Conservation (phyloP, 139 green algal genomes). For the Monoraphidium neglectum region DNA sequence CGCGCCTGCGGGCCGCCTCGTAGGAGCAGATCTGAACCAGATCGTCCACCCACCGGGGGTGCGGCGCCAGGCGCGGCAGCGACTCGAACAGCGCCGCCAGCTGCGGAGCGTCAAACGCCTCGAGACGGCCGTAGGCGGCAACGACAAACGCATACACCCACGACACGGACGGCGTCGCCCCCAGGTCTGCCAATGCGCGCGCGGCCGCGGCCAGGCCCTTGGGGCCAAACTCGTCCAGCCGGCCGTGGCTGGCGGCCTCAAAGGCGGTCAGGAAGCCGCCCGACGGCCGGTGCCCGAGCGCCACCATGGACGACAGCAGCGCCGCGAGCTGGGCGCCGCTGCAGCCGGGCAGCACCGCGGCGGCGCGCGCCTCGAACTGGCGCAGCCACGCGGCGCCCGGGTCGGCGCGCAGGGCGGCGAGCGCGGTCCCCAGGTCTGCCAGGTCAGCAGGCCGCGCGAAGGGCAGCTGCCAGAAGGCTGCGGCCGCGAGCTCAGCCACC, state of each 20-base stretch:
- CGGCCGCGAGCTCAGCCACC: conserved; percentile 32
- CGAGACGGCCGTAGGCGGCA: conserved; percentile 40
- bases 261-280: conserved; percentile 3
- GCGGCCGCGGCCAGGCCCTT: conserved; percentile 1
- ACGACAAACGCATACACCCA: conserved; percentile 59
- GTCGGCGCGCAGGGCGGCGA: conserved; percentile 29
- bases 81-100: conserved; percentile 46
- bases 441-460: conserved; percentile 24
- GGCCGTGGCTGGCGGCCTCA: conserved; percentile 20
- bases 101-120: conserved; percentile 41
- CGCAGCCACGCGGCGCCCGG: conserved; percentile 27
- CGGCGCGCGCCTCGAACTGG: conserved; percentile 24
- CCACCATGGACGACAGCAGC: conserved; percentile 27
- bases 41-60: conserved; percentile 45
- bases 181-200: conserved; percentile 3
- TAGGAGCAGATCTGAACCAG: conserved; percentile 31
- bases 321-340: conserved; percentile 6
- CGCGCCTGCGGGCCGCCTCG: conserved; percentile 15
- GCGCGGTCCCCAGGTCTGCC: conserved; percentile 8
- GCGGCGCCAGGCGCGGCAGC: conserved; percentile 41
- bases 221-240: conserved; percentile 6
- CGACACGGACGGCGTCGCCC: conserved; percentile 29
- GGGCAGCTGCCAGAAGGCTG: conserved; percentile 11
- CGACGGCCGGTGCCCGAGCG: conserved; percentile 15
- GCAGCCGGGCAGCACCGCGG: conserved; percentile 22